These are phyloP conservation scores for Saccharomycopsis capsularis DNA, from an alignment of 805 yeast genomes.

Conservation along the genomic window DNA sequence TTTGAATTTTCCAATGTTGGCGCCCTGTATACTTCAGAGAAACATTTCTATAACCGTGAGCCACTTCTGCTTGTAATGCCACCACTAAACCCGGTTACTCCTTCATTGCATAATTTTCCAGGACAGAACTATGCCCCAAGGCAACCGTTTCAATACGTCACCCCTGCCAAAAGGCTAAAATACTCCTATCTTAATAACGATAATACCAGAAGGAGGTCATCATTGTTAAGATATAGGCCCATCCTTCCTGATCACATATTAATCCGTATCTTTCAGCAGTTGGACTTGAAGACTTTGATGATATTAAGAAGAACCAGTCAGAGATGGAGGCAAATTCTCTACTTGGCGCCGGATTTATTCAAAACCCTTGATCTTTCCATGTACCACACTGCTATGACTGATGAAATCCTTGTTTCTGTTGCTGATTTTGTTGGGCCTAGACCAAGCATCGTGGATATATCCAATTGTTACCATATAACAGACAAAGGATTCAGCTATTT, in stretches of 20 bases:
- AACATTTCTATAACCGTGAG: not conserved
- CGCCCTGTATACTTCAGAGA: not conserved
- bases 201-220: conserved; percentile 42
- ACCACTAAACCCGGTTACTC: conserved; percentile 34
- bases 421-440: conserved; percentile 67
- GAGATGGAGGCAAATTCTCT: conserved; percentile 62
- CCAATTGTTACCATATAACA: conserved; percentile 71
- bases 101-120: conserved; percentile 28
- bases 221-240: conserved; percentile 49
- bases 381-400: conserved; percentile 57
- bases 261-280: conserved; percentile 43
- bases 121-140: conserved; percentile 10
- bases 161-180: conserved; percentile 47
- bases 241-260: conserved; percentile 52
- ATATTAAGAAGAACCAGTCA: conserved; percentile 49
- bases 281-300: conserved; percentile 56
- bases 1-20: conserved; percentile 18
- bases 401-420: conserved; percentile 48
- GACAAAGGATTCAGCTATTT: conserved; percentile 68
- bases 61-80: conserved; percentile 29
- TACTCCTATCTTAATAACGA: conserved; percentile 22
- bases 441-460: conserved; percentile 52
- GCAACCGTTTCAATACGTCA: conserved; percentile 41
- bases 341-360: conserved; percentile 48
- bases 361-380: conserved; percentile 48